Evolutionary conservation across 345 rosid genomes (phyloP), one percentile per base, ranked within the genome.

Genomic region (Populus nigra): DNA sequence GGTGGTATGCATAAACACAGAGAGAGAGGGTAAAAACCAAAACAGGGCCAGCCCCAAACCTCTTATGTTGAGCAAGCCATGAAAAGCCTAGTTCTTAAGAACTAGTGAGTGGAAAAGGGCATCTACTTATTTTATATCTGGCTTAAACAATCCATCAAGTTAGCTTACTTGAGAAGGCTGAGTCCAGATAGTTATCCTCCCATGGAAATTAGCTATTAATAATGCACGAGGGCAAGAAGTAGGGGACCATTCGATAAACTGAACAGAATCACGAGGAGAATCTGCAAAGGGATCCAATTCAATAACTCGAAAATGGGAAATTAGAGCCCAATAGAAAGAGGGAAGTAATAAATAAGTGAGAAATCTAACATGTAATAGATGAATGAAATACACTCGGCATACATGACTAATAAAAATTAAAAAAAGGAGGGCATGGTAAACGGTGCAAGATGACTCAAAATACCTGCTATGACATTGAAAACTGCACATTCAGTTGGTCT

Each of bases 191-290:
- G 98, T 92, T 76, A 94, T 88, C 84, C 99, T 88, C 81, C 99
- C 99, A 85, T 93, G 95, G 75, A 96, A 96, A 83, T 96, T 96
- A 68, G 99, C 98, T 62, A 96, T 86, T 77, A 96, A 84, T 72
- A 96, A 87, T 57, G 98, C 99, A 73, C 97, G 98, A 76, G 97
- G 95, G 66, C 97, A 92, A 77, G 97, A 91, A 62, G 91, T 86
- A 38, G 99, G 99, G 17, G 99, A 94, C 99, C 99, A 94, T 83
- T 96, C 99, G 43, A 96, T 92, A 82, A 89, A 96, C 79, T 96
- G 99, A 76, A 96, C 98, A 80, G 99, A 96, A 86, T 96, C 99
- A 65, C 99, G 96, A 72, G 98, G 99, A 79, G 98, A 96, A 83
- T 96, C 99, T 96, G 89, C 78, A 86, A 41, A 55, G 73, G 16